These are phyloP conservation scores for Arthrobotrys entomopaga DNA, from an alignment of 2,329 filamentous ascomycete genomes.

Conservation along the genomic window DNA sequence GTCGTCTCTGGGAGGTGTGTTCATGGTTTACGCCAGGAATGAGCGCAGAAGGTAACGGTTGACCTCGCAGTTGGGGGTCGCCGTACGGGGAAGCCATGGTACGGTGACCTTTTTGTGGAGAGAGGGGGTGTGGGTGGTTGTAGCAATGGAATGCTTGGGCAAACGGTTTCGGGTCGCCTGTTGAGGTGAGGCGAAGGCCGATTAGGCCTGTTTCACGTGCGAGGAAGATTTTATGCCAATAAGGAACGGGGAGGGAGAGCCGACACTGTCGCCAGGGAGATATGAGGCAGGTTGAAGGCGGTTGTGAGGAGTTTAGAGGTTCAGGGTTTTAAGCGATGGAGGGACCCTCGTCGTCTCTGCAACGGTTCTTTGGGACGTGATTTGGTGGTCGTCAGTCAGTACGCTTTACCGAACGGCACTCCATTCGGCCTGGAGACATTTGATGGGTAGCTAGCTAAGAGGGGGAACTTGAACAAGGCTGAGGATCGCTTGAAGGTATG, in stretches of 20 bases:
- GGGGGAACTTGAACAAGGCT: neutral
- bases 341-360: conserved; percentile 14
- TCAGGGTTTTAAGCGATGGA: conserved; percentile 55
- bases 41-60: conserved; percentile 34
- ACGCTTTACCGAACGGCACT: conserved; percentile 35
- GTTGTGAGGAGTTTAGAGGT: conserved; percentile 52
- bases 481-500: neutral
- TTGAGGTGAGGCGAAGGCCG: conserved; percentile 13
- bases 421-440: conserved; percentile 52
- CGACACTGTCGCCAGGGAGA: conserved; percentile 44
- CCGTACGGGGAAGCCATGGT: conserved; percentile 54
- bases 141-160: conserved; percentile 5
- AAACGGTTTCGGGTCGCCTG: conserved; percentile 26
- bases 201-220: conserved; percentile 31
- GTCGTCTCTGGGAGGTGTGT: conserved; percentile 29
- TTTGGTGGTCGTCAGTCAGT: conserved; percentile 22
- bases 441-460: neutral
- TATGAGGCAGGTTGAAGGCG: conserved; percentile 27
- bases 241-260: conserved; percentile 36
- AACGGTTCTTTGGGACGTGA: conserved; percentile 20
- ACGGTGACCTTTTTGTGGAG: conserved; percentile 7
- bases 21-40: conserved; percentile 30
- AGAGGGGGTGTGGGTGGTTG: neutral
- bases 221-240: conserved; percentile 29
- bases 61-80: conserved; percentile 46